Conservation (phyloP, 2,329 filamentous ascomycete genomes). For the Phaeosphaeriaceae sp. region DNA sequence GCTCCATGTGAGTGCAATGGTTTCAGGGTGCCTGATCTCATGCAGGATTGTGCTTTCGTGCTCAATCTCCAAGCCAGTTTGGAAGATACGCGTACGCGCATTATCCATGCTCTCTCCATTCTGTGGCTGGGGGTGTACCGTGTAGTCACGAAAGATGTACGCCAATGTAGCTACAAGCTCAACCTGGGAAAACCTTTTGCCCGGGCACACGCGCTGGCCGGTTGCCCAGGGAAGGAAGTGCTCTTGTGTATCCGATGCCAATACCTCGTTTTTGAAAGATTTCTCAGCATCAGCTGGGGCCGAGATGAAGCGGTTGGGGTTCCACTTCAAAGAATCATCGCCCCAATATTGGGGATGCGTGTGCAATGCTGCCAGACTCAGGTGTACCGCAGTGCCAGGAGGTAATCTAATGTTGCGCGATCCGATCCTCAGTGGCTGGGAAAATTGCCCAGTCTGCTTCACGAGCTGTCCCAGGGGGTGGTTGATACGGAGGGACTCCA, state of each 20-base stretch:
- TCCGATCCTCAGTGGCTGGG: slow-evolving; percentile 7
- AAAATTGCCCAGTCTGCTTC: slow-evolving; percentile 7
- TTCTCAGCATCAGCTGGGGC: not conserved
- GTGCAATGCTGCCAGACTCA: slow-evolving; percentile 31
- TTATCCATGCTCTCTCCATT: slow-evolving; percentile 13
- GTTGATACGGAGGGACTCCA: slow-evolving; percentile 17
- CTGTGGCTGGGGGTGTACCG: slow-evolving; percentile 11
- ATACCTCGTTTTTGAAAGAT: slow-evolving; percentile 15
- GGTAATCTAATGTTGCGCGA: not conserved
- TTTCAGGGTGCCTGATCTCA: slow-evolving; percentile 16
- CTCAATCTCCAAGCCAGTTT: slow-evolving; percentile 10
- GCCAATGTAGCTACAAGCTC: slow-evolving; percentile 26
- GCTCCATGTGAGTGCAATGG: slow-evolving; percentile 6
- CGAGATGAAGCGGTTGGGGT: slow-evolving; percentile 28
- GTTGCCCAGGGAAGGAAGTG: slow-evolving; percentile 21
- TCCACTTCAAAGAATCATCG: slow-evolving; percentile 26
- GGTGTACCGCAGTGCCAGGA: slow-evolving; percentile 25
- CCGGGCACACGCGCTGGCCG: slow-evolving; percentile 26
- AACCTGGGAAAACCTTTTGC: slow-evolving; percentile 28
- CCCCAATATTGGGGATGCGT: slow-evolving; percentile 39
- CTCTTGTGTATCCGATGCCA: slow-evolving; percentile 13
- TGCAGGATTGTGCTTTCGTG: slow-evolving; percentile 15
- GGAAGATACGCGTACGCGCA: slow-evolving; percentile 11
- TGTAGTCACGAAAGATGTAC: slow-evolving; percentile 17
- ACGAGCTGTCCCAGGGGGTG: slow-evolving; percentile 11